A percentile compares a stretch with the other conserved stretches of the same genome.
Evolutionary conservation across 2,329 filamentous ascomycete genomes (phyloP).

Genomic region (Phialocephala sp.): DNA sequence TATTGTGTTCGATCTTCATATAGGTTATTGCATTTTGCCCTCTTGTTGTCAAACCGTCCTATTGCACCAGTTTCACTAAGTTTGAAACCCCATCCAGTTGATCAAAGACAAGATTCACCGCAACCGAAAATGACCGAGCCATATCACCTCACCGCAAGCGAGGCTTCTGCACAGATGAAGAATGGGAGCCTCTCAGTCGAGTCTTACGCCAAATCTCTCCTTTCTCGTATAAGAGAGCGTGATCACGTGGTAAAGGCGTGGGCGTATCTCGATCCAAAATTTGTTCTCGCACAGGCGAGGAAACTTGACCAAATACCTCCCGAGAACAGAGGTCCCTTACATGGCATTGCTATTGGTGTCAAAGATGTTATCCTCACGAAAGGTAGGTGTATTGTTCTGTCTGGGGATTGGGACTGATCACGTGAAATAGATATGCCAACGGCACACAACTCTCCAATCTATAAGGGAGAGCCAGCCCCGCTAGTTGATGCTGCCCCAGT

Average conservation of each 20-base stretch:
- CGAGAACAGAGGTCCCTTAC: constrained; percentile 57
- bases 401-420: constrained; percentile 9
- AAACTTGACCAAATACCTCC: constrained; percentile 55
- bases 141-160: constrained; percentile 50
- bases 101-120: neutral
- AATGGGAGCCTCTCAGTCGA: constrained; percentile 53
- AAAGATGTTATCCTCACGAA: constrained; percentile 66
- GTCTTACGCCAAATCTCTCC: constrained; percentile 54
- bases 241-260: constrained; percentile 56
- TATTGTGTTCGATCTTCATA: neutral
- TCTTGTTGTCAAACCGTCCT: neutral
- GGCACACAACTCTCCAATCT: constrained; percentile 60
- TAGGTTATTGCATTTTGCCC: neutral
- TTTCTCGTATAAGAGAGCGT: constrained; percentile 51
- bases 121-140: constrained; percentile 39
- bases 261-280: constrained; percentile 52
- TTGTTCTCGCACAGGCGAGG: constrained; percentile 56
- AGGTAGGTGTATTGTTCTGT: constrained; percentile 41
- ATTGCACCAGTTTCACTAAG: neutral
- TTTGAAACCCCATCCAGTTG: neutral
- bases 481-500: constrained; percentile 59
- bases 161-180: constrained; percentile 48
- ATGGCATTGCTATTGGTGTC: constrained; percentile 62
- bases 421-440: constrained; percentile 60
- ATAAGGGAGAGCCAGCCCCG: constrained; percentile 49